phyloP scores from a whole-genome alignment of 176 grass and related monocot genomes.

The Tuctoria greenei region DNA sequence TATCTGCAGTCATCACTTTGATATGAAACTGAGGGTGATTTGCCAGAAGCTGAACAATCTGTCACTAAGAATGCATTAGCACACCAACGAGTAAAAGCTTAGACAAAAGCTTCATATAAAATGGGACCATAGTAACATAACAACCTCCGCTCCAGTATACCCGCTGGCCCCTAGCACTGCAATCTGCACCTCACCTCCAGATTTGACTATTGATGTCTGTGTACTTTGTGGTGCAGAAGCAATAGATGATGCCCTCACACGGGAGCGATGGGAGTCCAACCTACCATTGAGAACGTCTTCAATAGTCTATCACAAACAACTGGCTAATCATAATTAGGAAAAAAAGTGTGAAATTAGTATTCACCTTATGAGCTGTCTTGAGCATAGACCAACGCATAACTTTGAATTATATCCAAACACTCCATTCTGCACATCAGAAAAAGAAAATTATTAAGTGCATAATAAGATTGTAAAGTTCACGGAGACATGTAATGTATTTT shows the following conservation, averaged over 20 bases:
- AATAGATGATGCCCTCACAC: slow-evolving; percentile 49
- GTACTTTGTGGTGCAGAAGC: slow-evolving; percentile 53
- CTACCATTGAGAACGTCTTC: not conserved
- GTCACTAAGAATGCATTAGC: slow-evolving; percentile 5
- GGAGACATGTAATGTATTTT: not conserved
- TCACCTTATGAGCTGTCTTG: slow-evolving; percentile 23
- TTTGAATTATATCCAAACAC: slow-evolving; percentile 23
- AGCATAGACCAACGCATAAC: not conserved
- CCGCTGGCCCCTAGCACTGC: slow-evolving; percentile 90
- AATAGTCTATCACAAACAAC: not conserved
- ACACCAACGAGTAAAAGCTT: slow-evolving; percentile 17
- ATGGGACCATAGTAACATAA: not conserved
- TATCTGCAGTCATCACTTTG: slow-evolving; percentile 89
- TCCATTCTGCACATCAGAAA: slow-evolving; percentile 29
- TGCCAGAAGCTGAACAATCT: slow-evolving; percentile 85
- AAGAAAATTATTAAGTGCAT: not conserved
- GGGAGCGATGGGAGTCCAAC: not conserved
- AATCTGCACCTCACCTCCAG: slow-evolving; percentile 58
- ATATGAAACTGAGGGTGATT: slow-evolving; percentile 78
- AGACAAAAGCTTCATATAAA: not conserved
- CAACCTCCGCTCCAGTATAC: slow-evolving; percentile 92
- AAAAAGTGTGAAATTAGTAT: not conserved
- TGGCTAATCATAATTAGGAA: not conserved
- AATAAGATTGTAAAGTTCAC: not conserved
- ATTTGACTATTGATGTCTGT: slow-evolving; percentile 35